Evolutionary conservation across 164 flowering plant species (phyloP), one percentile per base, ranked within the genome.

Genomic region (Nelumbo lutea): DNA sequence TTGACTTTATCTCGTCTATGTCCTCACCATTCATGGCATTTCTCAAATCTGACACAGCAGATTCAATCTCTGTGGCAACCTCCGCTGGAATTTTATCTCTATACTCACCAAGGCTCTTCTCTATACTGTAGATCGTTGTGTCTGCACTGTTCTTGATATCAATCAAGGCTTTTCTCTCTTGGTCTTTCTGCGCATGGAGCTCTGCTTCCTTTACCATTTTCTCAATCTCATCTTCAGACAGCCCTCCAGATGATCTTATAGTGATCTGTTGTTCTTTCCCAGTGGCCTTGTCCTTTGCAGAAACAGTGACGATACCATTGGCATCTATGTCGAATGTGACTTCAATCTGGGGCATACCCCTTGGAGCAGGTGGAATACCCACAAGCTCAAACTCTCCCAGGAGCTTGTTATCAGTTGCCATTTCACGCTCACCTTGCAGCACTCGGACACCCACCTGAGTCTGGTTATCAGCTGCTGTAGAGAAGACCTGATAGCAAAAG

Each of bases 381-480:
- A 27, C 27, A 27, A 27, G 27, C 67, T 77, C 74, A 57, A 79
- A 79, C 57, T 79, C 78, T 0, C 82, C 82, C 13, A 79, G 48
- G 3, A 73, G 59, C 62, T 79, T 79, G 56, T 79, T 79, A 62
- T 73, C 73, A 3, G 75, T n/a, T 43, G 79, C 79, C 77, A 76
- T 73, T 53, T 76, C 74, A 9, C 82, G 67, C 66, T 79, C 82
- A 42, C 82, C 82, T 68, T 79, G 79, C 62, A 73, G 40, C 4
- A 77, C 82, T 48, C 59, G 58, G 40, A 79, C 69, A 2, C 78
- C 81, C 3, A 80, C 83, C 63, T 73, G 76, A 40, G 79, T 78
- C 67, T 80, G 83, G 65, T 76, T 74, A 51, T 80, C 83, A 13
- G 83, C 73, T 57, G 82, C 82, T 27, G 82, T 79, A 2, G 82